Conservation (phyloP, 2,329 filamentous ascomycete genomes). For the Alternaria conjuncta region DNA sequence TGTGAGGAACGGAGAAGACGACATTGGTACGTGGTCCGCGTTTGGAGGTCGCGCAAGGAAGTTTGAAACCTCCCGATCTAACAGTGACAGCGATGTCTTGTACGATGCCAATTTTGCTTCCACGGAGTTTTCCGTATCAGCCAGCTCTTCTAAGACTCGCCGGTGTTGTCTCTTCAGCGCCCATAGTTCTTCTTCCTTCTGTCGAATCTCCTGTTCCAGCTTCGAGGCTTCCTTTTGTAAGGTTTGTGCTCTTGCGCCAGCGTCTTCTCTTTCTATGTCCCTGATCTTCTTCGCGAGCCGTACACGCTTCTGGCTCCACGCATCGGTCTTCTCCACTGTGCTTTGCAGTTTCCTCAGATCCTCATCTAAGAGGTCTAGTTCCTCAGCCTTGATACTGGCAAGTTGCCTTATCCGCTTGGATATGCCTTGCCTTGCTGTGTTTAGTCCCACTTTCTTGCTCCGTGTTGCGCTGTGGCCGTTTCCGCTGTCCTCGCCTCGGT, state of each 20-base stretch:
- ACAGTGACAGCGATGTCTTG: constrained; percentile 68
- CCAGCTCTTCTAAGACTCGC: constrained; percentile 66
- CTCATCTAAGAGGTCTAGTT: constrained; percentile 65
- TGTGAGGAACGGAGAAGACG: constrained; percentile 60
- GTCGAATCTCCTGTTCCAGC: constrained; percentile 68
- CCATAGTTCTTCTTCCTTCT: constrained; percentile 68
- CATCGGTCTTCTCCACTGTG: constrained; percentile 65
- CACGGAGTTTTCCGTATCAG: constrained; percentile 67
- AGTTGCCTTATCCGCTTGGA: constrained; percentile 68
- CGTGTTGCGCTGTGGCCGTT: constrained; percentile 16
- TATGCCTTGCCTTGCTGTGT: constrained; percentile 69
- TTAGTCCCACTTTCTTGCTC: constrained; percentile 65
- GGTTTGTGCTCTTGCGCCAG: constrained; percentile 62
- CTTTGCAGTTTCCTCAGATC: constrained; percentile 64
- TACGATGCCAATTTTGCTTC: constrained; percentile 78
- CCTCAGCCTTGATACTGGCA: constrained; percentile 70
- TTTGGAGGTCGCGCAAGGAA: constrained; percentile 65
- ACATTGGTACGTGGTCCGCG: constrained; percentile 35
- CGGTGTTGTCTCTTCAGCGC: constrained; percentile 66
- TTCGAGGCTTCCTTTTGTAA: constrained; percentile 59
- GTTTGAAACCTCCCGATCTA: constrained; percentile 66
- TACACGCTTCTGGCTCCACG: constrained; percentile 64
- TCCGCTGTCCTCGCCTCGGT: constrained; percentile 27
- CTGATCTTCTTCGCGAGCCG: constrained; percentile 63
- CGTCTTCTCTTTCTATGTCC: constrained; percentile 61